Evolutionary conservation across 108 stramenopile species (phyloP), one percentile per base, ranked within the genome.

Genomic region (Pseudonitzschia pungens): DNA sequence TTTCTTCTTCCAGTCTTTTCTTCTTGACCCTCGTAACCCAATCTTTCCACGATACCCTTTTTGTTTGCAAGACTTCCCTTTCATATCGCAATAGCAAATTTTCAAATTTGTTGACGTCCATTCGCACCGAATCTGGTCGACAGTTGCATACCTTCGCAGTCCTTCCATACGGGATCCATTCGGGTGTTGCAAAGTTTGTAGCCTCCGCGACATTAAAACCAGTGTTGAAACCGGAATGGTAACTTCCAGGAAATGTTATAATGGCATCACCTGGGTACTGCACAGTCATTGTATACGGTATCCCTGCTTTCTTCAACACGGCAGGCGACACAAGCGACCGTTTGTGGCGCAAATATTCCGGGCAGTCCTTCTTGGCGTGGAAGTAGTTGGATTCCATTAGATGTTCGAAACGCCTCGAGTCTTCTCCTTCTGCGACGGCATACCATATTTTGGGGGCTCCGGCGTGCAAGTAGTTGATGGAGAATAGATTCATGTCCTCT

Each of bases 361-460:
- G 57, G 74, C 99, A 99, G 10, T 83, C 74, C n/a, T 60, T 78
- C 33, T 77, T 81, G 10, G 70, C 81, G 50, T 87, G 87, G 71
- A 90, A 69, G 66, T 94, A 98, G 59, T 85, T 86, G 6, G 81
- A 83, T 36, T 78, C 80, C 16, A 95, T 91, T 24, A 97, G 69
- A 52, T 82, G 76, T 69, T 90, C 98, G 66, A 98, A 95, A 24
- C 97, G 88, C 59, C 78, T 74, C 6, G 92, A 83, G 63, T 92
- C 85, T 68, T 84, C 83, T 40, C 82, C 81, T 12, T 87, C 88
- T 18, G 91, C 84, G 31, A 99, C 81, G 5, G 91, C 91, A 81
- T 99, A 99, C 99, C 99, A 99, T 73, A 90, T 89, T 75, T 99
- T 99, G 32, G 98, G 97, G 22, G 93, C 91, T 4, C 99, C 99